phyloP scores from a whole-genome alignment of 192 early-diverging fungal genomes.

The Backusella mclennaniae region DNA sequence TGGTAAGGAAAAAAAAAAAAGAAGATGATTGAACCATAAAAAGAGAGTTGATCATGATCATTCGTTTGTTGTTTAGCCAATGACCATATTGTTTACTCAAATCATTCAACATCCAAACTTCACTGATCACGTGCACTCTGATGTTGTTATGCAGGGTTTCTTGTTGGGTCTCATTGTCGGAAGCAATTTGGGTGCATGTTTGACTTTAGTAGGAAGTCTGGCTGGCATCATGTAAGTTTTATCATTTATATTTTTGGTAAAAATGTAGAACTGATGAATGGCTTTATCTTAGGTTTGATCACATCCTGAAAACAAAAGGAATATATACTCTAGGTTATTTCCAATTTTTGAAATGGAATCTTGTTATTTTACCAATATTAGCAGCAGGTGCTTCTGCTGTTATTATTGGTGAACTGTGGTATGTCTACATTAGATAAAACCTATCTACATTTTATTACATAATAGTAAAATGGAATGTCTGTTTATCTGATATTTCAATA shows the following conservation, averaged over 20 bases:
- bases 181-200: constrained; percentile 80
- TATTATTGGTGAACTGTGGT: constrained; percentile 51
- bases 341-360: constrained; percentile 59
- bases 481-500: not conserved
- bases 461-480: too few relatives aligned
- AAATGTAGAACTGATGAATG: not conserved
- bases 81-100: constrained; percentile 79
- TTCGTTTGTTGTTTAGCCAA: constrained; percentile 45
- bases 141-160: constrained; percentile 50
- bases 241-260: constrained; percentile 9
- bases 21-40: not conserved
- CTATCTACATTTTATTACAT: too few relatives aligned
- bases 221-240: constrained; percentile 65
- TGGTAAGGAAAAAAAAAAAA: constrained; percentile 24
- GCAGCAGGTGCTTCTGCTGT: constrained; percentile 43
- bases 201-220: constrained; percentile 70
- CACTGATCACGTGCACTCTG: constrained; percentile 29
- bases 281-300: constrained; percentile 42
- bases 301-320: constrained; percentile 52
- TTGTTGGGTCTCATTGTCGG: constrained; percentile 75
- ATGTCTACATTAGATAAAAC: constrained; percentile 20
- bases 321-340: constrained; percentile 43
- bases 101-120: constrained; percentile 69
- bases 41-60: not conserved
- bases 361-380: constrained; percentile 56